Evolutionary conservation across 768 basidiomycete species (phyloP), one percentile per base, ranked within the genome.

Genomic region (Neoboletus brunneissimus): DNA sequence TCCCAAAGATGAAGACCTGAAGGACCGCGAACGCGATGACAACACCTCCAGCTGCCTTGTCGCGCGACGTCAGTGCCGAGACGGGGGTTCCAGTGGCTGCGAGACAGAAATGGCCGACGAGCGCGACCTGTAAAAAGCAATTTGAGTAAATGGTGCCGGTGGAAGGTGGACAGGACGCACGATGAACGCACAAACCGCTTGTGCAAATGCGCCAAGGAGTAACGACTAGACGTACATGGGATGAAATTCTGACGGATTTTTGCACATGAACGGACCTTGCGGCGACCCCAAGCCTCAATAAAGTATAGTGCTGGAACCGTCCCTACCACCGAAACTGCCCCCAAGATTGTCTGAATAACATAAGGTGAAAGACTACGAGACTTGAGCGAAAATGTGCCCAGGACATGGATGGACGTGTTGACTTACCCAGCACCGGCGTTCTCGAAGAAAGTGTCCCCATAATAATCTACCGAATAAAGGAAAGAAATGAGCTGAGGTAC

Each of bases 391-490:
- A 22, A n/a, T 1, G 15, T 23, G 20, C 32, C 31, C 32, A n/a
- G 3, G 41, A 15, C 15, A 47, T 8, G 22, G 20, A 42, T 4
- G 3, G 5, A 8, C 4, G 12, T n/a, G 34, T 43, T 27, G 16
- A 59, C 81, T 58, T 64, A 84, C 83, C 76, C 62, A 15, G 86
- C 87, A 44, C 87, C 85, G 18, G 87, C 85, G 57, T 80, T 85
- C 70, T 87, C 73, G 77, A 91, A 93, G 78, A 91, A 91, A 0
- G 85, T 87, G 55, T 89, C 86, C 18, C 88, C 87, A 64, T 88
- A 89, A 68, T 89, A 89, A 66, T 89, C 87, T 88, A 59, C n/a
- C n/a, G 13, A 44, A 32, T 57, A 43, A 54, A 22, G 25, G 5
- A 35, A 8, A 44, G 34, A n/a, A 49, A 13, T 59, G 15, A 31